Conservation (phyloP, 2,329 filamentous ascomycete species). For the Ceratocystis albifundus region DNA sequence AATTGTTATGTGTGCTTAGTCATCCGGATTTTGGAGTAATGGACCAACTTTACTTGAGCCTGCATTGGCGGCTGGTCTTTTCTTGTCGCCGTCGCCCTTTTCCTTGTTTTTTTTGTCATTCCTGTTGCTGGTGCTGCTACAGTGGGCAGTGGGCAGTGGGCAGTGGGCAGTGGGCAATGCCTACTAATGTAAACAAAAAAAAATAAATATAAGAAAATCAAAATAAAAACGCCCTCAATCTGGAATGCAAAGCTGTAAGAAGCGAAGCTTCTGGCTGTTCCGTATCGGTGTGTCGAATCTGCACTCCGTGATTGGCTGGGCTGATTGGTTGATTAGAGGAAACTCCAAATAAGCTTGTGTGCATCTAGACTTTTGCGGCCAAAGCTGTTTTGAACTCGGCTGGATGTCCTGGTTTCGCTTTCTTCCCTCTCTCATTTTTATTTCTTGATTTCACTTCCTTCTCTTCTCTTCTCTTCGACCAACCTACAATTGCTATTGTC, state of each 20-base stretch:
- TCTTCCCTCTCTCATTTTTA: conserved; percentile 1
- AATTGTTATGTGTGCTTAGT: no score
- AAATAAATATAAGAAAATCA: not conserved
- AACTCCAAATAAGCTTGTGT: conserved; percentile 19
- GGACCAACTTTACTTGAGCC: no score
- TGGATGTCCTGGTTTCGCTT: conserved; percentile 18
- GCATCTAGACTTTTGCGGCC: conserved; percentile 20
- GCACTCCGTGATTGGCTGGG: not conserved
- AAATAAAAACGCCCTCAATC: not conserved
- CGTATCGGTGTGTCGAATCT: not conserved
- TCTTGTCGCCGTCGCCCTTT: no score
- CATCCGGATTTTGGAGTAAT: no score
- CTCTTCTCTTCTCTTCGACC: not conserved
- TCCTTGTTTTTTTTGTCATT: no score
- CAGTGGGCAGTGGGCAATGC: no score
- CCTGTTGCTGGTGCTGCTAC: no score
- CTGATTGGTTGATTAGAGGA: not conserved
- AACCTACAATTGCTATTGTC: not conserved
- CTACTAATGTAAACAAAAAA: no score
- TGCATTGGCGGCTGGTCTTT: no score
- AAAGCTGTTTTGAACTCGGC: not conserved
- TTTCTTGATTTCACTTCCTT: conserved; percentile 15
- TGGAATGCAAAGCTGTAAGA: not conserved
- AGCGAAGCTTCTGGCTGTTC: not conserved
- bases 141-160: no score